These are phyloP conservation scores for Bipolaris oryzae DNA, from an alignment of 2,329 filamentous ascomycete genomes.

Conservation along the genomic window DNA sequence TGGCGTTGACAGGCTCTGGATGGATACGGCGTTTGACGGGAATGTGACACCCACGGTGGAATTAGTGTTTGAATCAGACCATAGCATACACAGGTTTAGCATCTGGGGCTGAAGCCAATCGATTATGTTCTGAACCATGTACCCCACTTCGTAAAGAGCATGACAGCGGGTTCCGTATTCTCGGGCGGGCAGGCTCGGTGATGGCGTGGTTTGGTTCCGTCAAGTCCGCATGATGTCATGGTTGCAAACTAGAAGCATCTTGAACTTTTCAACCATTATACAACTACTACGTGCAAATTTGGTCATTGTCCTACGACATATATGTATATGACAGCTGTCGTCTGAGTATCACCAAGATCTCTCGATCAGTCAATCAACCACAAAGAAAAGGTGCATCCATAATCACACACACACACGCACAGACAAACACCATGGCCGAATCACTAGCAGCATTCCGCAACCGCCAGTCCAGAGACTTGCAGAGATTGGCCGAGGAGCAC, in stretches of 20 bases:
- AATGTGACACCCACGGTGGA: neutral
- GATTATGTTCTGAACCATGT: neutral
- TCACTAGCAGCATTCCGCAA: conserved; percentile 42
- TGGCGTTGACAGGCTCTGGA: conserved; percentile 16
- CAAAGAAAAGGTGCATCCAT: neutral
- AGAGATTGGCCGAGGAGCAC: conserved; percentile 41
- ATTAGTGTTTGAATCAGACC: neutral
- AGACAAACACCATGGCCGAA: conserved; percentile 33
- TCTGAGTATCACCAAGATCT: neutral
- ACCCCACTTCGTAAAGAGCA: neutral
- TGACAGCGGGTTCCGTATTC: conserved; percentile 3
- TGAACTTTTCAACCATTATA: neutral
- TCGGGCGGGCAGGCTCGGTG: conserved; percentile 2
- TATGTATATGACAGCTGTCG: neutral
- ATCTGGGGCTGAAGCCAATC: neutral
- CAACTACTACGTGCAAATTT: neutral
- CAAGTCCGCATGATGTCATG: conserved; percentile 21
- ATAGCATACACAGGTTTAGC: conserved; percentile 6
- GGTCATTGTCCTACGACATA: neutral
- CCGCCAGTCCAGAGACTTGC: conserved; percentile 35
- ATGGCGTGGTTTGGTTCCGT: conserved; percentile 16
- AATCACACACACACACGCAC: neutral
- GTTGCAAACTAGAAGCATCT: conserved; percentile 16
- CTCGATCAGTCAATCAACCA: neutral
- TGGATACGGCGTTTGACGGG: conserved; percentile 15